These are phyloP conservation scores for Phytophthora foliorum DNA, from an alignment of 352 stramenopile species.

Conservation along the genomic window DNA sequence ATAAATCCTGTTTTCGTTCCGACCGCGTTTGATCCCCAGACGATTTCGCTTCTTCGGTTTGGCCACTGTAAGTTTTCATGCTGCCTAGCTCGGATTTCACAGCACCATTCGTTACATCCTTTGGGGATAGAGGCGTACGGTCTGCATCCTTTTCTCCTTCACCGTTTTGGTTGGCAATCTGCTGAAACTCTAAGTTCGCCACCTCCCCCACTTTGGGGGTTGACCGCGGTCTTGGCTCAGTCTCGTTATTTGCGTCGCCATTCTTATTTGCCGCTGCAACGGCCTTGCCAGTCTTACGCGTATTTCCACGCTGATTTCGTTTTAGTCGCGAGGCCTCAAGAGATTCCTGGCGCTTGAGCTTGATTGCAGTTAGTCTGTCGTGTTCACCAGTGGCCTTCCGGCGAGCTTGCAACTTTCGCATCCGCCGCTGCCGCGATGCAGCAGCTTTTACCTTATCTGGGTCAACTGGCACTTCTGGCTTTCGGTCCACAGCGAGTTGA, in stretches of 20 bases:
- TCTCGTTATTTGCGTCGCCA: neutral
- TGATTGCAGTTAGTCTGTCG: conserved; percentile 14
- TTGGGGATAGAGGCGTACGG: neutral
- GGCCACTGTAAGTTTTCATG: neutral
- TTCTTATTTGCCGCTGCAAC: neutral
- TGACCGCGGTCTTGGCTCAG: neutral
- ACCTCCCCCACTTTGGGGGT: neutral
- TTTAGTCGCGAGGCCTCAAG: conserved; percentile 8
- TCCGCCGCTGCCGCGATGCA: conserved; percentile 13
- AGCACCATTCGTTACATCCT: neutral
- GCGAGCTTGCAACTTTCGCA: conserved; percentile 28
- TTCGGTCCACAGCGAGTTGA: neutral
- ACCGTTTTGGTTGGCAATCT: neutral
- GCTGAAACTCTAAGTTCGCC: neutral
- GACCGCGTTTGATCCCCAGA: neutral
- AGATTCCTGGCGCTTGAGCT: conserved; percentile 21
- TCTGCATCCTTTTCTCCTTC: neutral
- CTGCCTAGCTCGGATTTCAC: neutral
- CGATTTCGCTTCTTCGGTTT: neutral
- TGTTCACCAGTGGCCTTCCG: conserved; percentile 28
- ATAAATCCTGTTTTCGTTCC: neutral
- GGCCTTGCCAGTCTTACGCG: conserved; percentile 14
- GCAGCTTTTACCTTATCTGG: conserved; percentile 16
- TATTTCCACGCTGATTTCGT: conserved; percentile 17
- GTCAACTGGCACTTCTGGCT: neutral